Evolutionary conservation across 805 yeast species (phyloP).

Genomic region (Sugiyamaella americana): DNA sequence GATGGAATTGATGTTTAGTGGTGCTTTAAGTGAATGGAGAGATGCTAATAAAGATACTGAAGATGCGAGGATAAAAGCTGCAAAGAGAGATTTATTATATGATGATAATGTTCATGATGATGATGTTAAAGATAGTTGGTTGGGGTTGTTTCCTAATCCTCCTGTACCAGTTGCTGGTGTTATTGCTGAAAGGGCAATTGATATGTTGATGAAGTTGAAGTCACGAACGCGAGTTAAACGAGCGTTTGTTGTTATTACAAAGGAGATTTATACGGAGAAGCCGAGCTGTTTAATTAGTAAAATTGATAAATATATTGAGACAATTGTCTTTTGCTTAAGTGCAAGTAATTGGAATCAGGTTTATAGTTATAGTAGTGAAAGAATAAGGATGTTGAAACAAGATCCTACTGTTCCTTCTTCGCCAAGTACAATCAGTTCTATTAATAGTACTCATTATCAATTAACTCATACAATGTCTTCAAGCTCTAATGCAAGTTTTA

Average conservation of each 20-base stretch:
- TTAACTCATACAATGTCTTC: neutral
- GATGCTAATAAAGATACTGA: neutral
- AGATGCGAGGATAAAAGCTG: neutral
- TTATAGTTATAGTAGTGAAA: constrained; percentile 17
- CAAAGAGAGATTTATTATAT: neutral
- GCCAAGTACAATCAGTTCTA: constrained; percentile 17
- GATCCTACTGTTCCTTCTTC: too few species aligned
- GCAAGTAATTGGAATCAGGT: constrained; percentile 46
- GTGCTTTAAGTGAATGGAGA: constrained; percentile 17
- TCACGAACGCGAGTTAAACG: constrained; percentile 11
- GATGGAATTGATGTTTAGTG: constrained; percentile 13
- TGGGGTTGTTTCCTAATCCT: constrained; percentile 8
- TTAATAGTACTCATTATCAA: constrained; percentile 11
- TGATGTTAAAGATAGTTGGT: constrained; percentile 8
- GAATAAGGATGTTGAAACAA: constrained; percentile 32
- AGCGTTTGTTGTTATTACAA: constrained; percentile 9
- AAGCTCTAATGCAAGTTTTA: too few species aligned
- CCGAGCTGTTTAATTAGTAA: constrained; percentile 9
- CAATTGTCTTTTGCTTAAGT: constrained; percentile 42
- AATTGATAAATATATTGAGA: constrained; percentile 24
- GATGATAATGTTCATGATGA: constrained; percentile 1
- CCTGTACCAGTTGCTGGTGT: constrained; percentile 12
- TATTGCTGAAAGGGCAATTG: constrained; percentile 11
- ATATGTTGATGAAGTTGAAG: constrained; percentile 12
- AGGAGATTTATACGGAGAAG: constrained; percentile 2